Evolutionary conservation across 2,329 filamentous ascomycete species (phyloP).

Genomic region (Ceratocystiopsis brevicomis): DNA sequence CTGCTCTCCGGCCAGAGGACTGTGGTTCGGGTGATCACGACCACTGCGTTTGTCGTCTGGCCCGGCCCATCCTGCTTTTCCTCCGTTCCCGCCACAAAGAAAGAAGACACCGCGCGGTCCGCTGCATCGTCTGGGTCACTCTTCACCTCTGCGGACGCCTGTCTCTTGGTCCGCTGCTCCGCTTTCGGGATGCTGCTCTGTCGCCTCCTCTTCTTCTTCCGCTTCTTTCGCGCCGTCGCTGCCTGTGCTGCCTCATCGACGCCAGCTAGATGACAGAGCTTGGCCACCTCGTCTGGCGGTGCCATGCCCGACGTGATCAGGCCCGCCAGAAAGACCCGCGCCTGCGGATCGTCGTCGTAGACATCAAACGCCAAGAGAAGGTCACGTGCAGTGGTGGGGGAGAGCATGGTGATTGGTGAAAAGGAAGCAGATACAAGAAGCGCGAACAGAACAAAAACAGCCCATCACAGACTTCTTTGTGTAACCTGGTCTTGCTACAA

Average conservation of each 20-base stretch:
- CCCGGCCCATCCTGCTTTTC: not conserved
- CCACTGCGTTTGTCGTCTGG: not conserved
- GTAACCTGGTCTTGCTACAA: no score
- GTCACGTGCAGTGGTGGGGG: conserved; percentile 1
- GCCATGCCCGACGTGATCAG: conserved; percentile 4
- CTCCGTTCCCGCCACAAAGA: not conserved
- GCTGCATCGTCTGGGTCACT: not conserved
- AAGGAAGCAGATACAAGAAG: no score
- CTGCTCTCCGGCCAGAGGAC: not conserved
- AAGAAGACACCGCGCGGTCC: not conserved
- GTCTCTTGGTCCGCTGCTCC: no score
- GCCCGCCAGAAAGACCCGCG: conserved; percentile 5
- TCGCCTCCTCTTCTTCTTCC: not conserved
- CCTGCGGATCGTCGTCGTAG: conserved; percentile 4
- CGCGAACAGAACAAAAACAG: no score
- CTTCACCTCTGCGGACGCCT: not conserved
- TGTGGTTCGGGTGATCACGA: not conserved
- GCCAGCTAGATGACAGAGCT: no score
- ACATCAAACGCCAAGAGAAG: conserved; percentile 5
- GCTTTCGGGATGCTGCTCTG: not conserved
- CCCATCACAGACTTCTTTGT: no score
- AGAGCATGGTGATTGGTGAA: no score
- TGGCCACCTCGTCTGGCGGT: conserved; percentile 4
- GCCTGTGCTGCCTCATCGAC: no score
- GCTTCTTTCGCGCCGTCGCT: not conserved